phyloP scores from a whole-genome alignment of 345 rosid genomes.

The Pistacia atlantica region DNA sequence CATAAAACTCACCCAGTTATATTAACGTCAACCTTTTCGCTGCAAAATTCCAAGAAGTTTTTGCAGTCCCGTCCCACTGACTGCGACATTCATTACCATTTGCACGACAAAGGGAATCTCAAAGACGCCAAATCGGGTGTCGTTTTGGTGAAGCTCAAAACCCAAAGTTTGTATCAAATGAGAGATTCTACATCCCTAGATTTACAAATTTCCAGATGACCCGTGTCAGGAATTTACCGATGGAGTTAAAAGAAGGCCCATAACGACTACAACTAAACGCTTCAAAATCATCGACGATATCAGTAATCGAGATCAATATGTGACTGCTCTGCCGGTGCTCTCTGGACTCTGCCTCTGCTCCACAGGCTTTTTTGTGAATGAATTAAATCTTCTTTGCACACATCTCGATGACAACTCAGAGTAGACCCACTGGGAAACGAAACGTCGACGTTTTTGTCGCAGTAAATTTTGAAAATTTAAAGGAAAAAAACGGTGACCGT shows the following conservation, averaged over 20 bases:
- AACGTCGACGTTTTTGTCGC: too few relatives aligned
- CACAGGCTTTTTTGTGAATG: constrained; percentile 8
- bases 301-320: neutral
- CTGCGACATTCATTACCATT: neutral
- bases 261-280: too few relatives aligned
- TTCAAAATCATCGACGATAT: neutral
- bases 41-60: neutral
- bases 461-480: too few relatives aligned
- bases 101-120: neutral
- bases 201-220: constrained; percentile 10
- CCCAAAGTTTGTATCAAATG: neutral
- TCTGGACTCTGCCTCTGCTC: too few relatives aligned
- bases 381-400: neutral
- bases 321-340: too few relatives aligned
- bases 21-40: neutral
- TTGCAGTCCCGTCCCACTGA: neutral
- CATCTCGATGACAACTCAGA: neutral
- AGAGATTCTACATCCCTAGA: constrained; percentile 5
- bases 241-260: neutral
- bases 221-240: constrained; percentile 17
- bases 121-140: too few relatives aligned
- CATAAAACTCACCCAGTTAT: neutral
- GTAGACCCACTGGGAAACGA: neutral
- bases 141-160: neutral
- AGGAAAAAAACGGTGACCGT: too few relatives aligned